A percentile compares a stretch with the other conserved stretches of the same genome.
Evolutionary conservation across 306 rosid species (phyloP).

Genomic region (Carpinus viminea): DNA sequence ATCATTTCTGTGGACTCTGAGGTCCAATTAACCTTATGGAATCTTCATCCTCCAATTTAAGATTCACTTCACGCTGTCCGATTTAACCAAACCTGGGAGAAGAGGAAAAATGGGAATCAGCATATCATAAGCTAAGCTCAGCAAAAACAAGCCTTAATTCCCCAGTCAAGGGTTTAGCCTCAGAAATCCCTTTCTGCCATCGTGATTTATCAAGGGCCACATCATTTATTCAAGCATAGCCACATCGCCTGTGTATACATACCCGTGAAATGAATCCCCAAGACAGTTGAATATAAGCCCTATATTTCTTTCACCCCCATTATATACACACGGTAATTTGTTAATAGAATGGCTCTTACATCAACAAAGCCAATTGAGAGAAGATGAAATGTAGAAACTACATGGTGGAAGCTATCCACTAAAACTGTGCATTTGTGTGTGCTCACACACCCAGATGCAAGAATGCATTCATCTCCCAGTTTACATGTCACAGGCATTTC

Average conservation of each 20-base stretch:
- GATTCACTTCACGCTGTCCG: not conserved
- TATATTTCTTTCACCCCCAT: too few relatives aligned
- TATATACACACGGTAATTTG: too few relatives aligned
- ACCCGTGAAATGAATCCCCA: not conserved
- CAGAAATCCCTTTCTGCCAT: not conserved
- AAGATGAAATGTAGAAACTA: not conserved
- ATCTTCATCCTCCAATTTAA: not conserved
- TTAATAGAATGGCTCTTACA: not conserved
- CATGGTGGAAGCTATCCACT: not conserved
- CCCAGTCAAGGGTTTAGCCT: not conserved
- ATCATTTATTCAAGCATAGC: not conserved
- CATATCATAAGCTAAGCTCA: not conserved
- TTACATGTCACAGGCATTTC: not conserved
- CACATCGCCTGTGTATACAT: not conserved
- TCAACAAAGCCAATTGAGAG: not conserved
- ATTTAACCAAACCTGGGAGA: not conserved
- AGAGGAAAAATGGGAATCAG: not conserved
- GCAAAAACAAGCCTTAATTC: not conserved
- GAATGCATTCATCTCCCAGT: constrained; percentile 4
- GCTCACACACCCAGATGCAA: not conserved
- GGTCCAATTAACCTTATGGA: not conserved
- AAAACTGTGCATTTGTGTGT: not conserved
- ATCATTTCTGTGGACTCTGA: not conserved
- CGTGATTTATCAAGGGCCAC: not conserved
- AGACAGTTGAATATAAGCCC: not conserved